phyloP scores from a whole-genome alignment of 1,284 basidiomycete genomes.

The Irpex sp. region DNA sequence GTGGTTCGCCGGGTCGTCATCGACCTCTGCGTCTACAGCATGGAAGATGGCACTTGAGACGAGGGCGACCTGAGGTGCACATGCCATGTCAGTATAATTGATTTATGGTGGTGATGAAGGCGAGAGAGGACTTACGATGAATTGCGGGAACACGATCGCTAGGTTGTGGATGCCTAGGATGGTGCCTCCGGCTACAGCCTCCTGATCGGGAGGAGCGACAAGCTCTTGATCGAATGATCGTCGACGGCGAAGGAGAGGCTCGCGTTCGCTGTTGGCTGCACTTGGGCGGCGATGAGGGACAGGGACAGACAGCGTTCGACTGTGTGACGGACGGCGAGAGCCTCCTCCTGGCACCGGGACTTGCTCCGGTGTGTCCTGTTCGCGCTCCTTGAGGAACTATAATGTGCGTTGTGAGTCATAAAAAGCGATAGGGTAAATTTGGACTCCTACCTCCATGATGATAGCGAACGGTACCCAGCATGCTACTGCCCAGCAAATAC shows the following conservation, averaged over 20 bases:
- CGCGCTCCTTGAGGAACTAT: constrained; percentile 83
- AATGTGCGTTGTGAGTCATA: not conserved
- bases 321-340: constrained; percentile 34
- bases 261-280: constrained; percentile 43
- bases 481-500: constrained; percentile 93
- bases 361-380: constrained; percentile 25
- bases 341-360: constrained; percentile 10
- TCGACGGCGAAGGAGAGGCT: constrained; percentile 60
- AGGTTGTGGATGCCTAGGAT: constrained; percentile 95
- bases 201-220: constrained; percentile 32
- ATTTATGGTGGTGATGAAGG: not conserved
- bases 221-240: constrained; percentile 57
- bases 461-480: constrained; percentile 92
- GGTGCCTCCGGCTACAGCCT: constrained; percentile 84
- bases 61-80: constrained; percentile 68
- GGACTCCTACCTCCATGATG: constrained; percentile 76
- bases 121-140: constrained; percentile 60
- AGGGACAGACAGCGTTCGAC: constrained; percentile 44
- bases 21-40: constrained; percentile 53
- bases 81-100: not conserved
- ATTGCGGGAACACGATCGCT: constrained; percentile 90
- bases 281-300: constrained; percentile 17
- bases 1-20: constrained; percentile 39
- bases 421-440: too few relatives aligned
- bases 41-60: constrained; percentile 87